Evolutionary conservation across 345 rosid species (phyloP).

Genomic region (Populus davidiana): DNA sequence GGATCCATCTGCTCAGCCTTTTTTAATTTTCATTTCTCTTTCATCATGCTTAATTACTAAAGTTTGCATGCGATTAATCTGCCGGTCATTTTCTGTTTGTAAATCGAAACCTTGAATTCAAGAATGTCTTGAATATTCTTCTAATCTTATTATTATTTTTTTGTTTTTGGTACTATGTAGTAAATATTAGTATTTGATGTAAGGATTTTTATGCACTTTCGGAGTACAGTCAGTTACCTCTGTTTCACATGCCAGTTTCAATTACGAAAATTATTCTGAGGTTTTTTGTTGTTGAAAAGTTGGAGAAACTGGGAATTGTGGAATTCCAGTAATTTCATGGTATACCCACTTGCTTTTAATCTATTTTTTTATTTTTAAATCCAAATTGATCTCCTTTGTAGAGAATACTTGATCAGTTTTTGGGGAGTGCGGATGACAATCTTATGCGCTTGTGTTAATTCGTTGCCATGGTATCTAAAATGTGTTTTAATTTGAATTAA

Average conservation of each 20-base stretch:
- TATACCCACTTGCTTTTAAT: background rate
- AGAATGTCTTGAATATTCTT: background rate
- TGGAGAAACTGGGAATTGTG: background rate
- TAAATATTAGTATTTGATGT: background rate
- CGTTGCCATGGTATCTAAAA: background rate
- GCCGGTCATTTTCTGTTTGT: background rate
- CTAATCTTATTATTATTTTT: background rate
- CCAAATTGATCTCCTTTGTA: background rate
- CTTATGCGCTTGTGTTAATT: background rate
- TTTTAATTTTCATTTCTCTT: background rate
- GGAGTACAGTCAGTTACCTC: background rate
- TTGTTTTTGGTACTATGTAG: background rate
- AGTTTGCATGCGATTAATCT: slow-evolving; percentile 4
- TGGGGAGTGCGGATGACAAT: background rate
- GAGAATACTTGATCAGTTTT: background rate
- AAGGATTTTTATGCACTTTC: background rate
- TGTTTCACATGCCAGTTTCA: background rate
- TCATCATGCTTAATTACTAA: background rate
- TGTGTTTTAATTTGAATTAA: background rate
- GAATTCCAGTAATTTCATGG: background rate
- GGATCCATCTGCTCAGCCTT: background rate
- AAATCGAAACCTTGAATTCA: background rate
- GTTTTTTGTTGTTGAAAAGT: background rate
- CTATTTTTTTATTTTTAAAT: background rate
- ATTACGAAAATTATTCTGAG: background rate